Base-by-base conservation (phyloP, 2,329 filamentous ascomycete species). In the Rhytidhysteron rufulum region DNA sequence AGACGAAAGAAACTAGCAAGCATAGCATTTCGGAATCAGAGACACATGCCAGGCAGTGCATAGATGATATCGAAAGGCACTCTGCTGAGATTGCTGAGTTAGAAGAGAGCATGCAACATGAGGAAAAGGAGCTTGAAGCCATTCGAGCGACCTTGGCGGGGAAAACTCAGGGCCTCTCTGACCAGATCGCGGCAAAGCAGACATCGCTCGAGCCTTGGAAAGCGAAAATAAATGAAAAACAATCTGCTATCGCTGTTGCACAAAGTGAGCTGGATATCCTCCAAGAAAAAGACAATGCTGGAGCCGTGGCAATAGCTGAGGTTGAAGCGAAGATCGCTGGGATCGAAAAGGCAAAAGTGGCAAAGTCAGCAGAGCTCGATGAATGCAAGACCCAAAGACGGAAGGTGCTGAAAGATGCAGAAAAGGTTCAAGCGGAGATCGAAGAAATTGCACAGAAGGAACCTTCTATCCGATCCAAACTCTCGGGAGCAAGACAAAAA, bases 151-250 rank as follows among this genome's bases (percentile, higher is more conserved):
- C 79, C 45, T 74, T 98, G 6, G 95, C 95, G 59, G 91, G 91
- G 56, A 98, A 98, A 70, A 98, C 93, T 0, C 90, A 97, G 62
- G 85, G 82, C 5, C 86, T 96, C 46, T 97, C 91, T 0, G 89
- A 98, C 53, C 78, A 96, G 58, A 97, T 98, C 52, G 83, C 89
- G 0, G 77, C 76, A 4, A 96, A 95, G 68, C 93, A 98, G 59
- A 96, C 94, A 67, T 85, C 88, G 1, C 74, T 98, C 9, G 91
- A 97, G 67, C 93, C 93, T 0, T 98, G 93, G 93, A 90, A 85
- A 53, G 89, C 89, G 50, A 97, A 93, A 68, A 91, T 98, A 70
- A 96, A 93, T 64, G 85, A 95, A 60, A 97, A 95, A 65, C 86
- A 93, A 58, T 96, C 90, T 0, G 82, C 86, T 3, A 94, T 96